Conservation (phyloP, 805 yeast genomes). For the Tetrapisispora arboricola region DNA sequence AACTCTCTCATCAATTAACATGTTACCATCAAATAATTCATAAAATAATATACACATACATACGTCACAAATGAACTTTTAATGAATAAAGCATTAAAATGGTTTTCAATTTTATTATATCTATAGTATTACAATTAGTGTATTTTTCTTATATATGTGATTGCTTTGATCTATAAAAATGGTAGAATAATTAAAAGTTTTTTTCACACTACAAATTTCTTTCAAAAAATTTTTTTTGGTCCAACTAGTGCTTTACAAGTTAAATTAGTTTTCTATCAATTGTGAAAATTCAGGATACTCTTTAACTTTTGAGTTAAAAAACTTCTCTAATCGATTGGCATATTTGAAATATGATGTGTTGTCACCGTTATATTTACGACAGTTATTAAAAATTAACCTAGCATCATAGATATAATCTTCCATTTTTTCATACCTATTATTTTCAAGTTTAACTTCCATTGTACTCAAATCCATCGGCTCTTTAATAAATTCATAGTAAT, state of each 20-base stretch:
- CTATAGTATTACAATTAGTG: not conserved
- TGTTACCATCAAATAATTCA: slow-evolving; percentile 3
- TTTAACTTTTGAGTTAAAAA: slow-evolving; percentile 66
- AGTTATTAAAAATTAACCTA: slow-evolving; percentile 75
- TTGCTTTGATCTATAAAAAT: not conserved
- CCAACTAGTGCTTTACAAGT: too few species aligned
- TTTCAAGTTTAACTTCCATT: slow-evolving; percentile 88
- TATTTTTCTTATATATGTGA: too few species aligned
- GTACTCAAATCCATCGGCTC: slow-evolving; percentile 97
- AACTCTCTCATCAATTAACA: slow-evolving; percentile 1
- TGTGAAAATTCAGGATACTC: slow-evolving; percentile 91
- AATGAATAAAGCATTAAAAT: not conserved
- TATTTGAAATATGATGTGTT: slow-evolving; percentile 91
- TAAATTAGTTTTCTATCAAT: slow-evolving; percentile 45
- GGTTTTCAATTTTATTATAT: not conserved
- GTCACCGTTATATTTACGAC: slow-evolving; percentile 88
- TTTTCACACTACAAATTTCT: too few species aligned
- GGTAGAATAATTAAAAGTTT: not conserved
- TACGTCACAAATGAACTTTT: not conserved
- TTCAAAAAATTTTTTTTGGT: too few species aligned
- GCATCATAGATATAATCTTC: slow-evolving; percentile 89
- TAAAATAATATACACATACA: slow-evolving; percentile 1
- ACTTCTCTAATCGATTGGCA: slow-evolving; percentile 89
- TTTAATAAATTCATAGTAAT: slow-evolving; percentile 89
- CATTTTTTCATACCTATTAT: slow-evolving; percentile 81